A percentile compares a stretch with the other conserved stretches of the same genome.
phyloP scores from a whole-genome alignment of 1,139 yeast genomes.

The Hemisphaericaspora xylanilytica region DNA sequence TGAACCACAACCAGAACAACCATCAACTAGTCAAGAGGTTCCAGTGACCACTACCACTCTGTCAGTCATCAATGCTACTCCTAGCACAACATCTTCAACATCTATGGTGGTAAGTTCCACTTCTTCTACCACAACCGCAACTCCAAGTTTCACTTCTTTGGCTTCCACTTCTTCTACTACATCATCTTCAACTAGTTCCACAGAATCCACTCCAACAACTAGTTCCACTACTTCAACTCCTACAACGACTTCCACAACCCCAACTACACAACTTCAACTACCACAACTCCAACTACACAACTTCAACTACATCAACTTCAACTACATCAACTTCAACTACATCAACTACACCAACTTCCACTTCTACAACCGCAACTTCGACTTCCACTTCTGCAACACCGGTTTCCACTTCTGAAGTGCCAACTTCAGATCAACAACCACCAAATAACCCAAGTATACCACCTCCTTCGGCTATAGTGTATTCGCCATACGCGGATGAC shows the following conservation, averaged over 20 bases:
- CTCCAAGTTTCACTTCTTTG: slow-evolving; percentile 11
- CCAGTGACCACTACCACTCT: background rate
- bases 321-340: slow-evolving; percentile 17
- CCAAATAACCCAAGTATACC: slow-evolving; percentile 13
- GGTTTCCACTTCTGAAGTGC: background rate
- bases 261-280: no score
- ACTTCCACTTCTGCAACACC: slow-evolving; percentile 3
- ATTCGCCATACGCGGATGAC: slow-evolving; percentile 76
- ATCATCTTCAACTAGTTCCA: slow-evolving; percentile 11
- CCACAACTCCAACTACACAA: background rate
- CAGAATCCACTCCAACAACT: slow-evolving; percentile 8
- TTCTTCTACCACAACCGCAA: slow-evolving; percentile 10
- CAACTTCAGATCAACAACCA: slow-evolving; percentile 11
- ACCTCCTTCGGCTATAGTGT: slow-evolving; percentile 60
- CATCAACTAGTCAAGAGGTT: background rate
- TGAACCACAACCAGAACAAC: background rate
- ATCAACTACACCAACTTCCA: slow-evolving; percentile 9
- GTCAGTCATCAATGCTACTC: background rate
- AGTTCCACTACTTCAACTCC: slow-evolving; percentile 13
- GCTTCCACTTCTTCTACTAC: slow-evolving; percentile 9
- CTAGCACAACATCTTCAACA: background rate
- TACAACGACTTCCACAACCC: slow-evolving; percentile 16
- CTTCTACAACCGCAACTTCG: slow-evolving; percentile 6
- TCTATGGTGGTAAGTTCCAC: no score
- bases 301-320: slow-evolving; percentile 12